Evolutionary conservation across 257 asterid species (phyloP).

Genomic region (Coffea canephora): DNA sequence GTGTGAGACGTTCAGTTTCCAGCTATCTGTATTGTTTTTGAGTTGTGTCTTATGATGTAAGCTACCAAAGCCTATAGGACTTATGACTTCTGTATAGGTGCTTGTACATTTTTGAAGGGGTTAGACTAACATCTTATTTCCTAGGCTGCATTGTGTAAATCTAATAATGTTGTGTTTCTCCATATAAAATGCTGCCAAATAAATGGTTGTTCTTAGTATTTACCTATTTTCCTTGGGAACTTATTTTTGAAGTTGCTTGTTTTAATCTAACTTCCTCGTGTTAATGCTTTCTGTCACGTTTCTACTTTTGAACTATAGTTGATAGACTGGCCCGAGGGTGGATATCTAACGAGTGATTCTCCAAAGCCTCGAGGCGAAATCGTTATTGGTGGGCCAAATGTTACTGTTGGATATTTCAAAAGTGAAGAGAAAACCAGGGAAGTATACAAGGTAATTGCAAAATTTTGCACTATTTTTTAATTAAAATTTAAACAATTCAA

Average conservation of each 20-base stretch:
- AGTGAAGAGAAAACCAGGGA: conserved; percentile 80
- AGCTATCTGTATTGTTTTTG: background rate
- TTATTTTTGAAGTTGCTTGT: background rate
- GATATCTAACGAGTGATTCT: conserved; percentile 70
- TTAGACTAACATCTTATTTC: background rate
- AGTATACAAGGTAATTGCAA: conserved; percentile 73
- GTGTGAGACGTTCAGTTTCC: background rate
- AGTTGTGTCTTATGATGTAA: background rate
- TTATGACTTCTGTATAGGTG: background rate
- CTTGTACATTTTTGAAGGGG: background rate
- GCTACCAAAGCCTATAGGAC: background rate
- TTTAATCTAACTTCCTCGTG: background rate
- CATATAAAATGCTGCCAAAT: background rate
- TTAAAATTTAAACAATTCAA: background rate
- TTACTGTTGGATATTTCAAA: conserved; percentile 90
- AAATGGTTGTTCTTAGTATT: background rate
- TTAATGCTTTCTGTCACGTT: background rate
- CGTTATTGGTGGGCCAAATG: conserved; percentile 91
- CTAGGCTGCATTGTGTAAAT: background rate
- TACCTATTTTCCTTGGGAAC: background rate
- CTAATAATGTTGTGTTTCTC: background rate
- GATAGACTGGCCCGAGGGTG: conserved; percentile 97
- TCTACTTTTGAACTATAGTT: conserved; percentile 42
- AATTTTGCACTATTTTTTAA: background rate
- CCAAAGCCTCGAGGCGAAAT: conserved; percentile 96